Conservation (phyloP, 805 yeast species). For the Candida khao-thaluensis region DNA sequence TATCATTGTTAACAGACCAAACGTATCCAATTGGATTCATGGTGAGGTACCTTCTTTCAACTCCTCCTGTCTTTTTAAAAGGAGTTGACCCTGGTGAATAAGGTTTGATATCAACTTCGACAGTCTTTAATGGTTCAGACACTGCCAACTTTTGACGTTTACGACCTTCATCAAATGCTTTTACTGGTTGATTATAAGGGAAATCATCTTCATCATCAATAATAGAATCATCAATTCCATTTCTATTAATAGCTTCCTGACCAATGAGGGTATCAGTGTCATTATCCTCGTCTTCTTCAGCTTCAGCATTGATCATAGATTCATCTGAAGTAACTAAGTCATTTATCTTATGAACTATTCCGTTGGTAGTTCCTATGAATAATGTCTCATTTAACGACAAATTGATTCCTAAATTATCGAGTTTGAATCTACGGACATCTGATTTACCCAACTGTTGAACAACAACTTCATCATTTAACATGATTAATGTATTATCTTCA, state of each 20-base stretch:
- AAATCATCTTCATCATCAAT: slow-evolving; percentile 38
- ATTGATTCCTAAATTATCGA: slow-evolving; percentile 32
- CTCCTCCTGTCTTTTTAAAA: slow-evolving; percentile 22
- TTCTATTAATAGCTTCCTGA: slow-evolving; percentile 6
- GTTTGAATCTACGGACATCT: slow-evolving; percentile 18
- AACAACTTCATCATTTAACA: slow-evolving; percentile 41
- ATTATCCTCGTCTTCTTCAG: slow-evolving; percentile 13
- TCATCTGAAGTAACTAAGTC: slow-evolving; percentile 11
- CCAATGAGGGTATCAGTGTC: slow-evolving; percentile 13
- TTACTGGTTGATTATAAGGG: slow-evolving; percentile 23
- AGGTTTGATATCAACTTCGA: slow-evolving; percentile 45
- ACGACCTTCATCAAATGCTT: slow-evolving; percentile 15
- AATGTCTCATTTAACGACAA: slow-evolving; percentile 30
- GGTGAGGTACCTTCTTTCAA: slow-evolving; percentile 70
- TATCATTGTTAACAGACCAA: slow-evolving; percentile 58
- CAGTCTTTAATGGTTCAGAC: neutral
- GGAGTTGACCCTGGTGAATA: slow-evolving; percentile 90
- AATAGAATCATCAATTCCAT: slow-evolving; percentile 17
- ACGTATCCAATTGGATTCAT: slow-evolving; percentile 81
- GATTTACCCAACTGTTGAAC: slow-evolving; percentile 53
- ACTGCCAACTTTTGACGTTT: slow-evolving; percentile 23
- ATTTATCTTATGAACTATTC: slow-evolving; percentile 29
- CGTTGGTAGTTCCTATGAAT: slow-evolving; percentile 44
- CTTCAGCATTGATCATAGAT: slow-evolving; percentile 18
- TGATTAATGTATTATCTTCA: slow-evolving; percentile 63